These are phyloP conservation scores for Colletotrichum musicola DNA, from an alignment of 2,329 filamentous ascomycete genomes.

Conservation along the genomic window DNA sequence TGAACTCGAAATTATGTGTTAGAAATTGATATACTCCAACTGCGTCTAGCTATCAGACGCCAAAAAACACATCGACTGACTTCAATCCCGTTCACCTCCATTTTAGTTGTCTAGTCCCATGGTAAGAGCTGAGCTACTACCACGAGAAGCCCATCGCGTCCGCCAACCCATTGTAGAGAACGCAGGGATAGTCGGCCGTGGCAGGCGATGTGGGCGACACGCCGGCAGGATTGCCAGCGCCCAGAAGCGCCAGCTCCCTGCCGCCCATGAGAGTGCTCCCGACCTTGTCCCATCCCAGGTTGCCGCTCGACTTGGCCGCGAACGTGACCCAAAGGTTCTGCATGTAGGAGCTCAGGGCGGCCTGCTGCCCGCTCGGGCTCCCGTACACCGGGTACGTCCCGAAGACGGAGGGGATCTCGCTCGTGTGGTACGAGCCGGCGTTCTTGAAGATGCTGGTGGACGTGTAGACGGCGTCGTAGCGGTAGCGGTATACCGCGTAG, in stretches of 20 bases:
- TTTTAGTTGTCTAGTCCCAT: not conserved
- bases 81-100: no score
- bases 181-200: conserved; percentile 17
- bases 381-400: conserved; percentile 28
- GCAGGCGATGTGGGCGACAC: not conserved
- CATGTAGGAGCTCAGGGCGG: conserved; percentile 27
- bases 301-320: conserved; percentile 23
- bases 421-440: conserved; percentile 34
- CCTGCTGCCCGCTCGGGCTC: conserved; percentile 21
- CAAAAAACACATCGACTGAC: no score
- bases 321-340: conserved; percentile 28
- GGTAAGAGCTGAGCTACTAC: not conserved
- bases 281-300: conserved; percentile 29
- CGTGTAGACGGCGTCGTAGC: conserved; percentile 28
- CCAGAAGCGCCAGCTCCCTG: conserved; percentile 11
- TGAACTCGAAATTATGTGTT: no score
- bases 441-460: conserved; percentile 33
- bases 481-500: conserved; percentile 30
- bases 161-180: not conserved
- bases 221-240: not conserved
- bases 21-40: no score
- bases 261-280: conserved; percentile 13
- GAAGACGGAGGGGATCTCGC: conserved; percentile 36
- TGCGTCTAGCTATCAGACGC: no score
- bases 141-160: conserved; percentile 10